phyloP scores from a whole-genome alignment of 306 rosid species.

The Gastrolobium bilobum region DNA sequence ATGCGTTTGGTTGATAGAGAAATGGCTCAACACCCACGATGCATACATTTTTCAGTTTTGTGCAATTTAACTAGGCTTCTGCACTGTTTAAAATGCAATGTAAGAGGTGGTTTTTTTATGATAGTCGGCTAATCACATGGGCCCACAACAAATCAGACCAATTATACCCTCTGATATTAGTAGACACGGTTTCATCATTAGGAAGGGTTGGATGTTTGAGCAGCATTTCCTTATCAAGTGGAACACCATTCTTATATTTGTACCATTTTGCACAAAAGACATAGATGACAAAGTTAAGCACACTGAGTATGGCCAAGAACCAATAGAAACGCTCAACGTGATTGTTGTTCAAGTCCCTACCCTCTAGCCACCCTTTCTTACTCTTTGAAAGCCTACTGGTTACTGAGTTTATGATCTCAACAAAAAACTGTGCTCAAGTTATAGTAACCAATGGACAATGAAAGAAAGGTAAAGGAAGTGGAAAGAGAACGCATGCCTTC shows the following conservation, averaged over 20 bases:
- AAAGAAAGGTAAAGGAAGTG: slow-evolving; percentile 53
- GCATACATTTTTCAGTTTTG: no score
- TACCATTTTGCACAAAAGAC: slow-evolving; percentile 60
- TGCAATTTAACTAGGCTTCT: no score
- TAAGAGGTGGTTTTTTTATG: no score
- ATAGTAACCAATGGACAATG: slow-evolving; percentile 55
- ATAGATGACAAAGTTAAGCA: slow-evolving; percentile 46
- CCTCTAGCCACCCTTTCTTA: slow-evolving; percentile 57
- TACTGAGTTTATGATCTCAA: slow-evolving; percentile 46
- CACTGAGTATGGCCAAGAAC: slow-evolving; percentile 57
- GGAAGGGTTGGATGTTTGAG: neutral
- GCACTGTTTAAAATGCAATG: no score
- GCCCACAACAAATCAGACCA: no score
- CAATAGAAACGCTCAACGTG: slow-evolving; percentile 49
- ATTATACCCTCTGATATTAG: no score
- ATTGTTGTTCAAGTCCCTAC: slow-evolving; percentile 44
- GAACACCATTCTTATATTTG: slow-evolving; percentile 50
- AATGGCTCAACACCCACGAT: no score
- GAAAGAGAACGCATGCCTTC: slow-evolving; percentile 54
- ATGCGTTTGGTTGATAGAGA: no score
- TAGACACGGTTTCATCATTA: slow-evolving; percentile 5
- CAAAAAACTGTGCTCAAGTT: slow-evolving; percentile 49
- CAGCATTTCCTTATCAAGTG: slow-evolving; percentile 23
- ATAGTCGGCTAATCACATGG: no score
- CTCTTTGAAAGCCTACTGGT: slow-evolving; percentile 38